Evolutionary conservation across 176 grass and related monocot species (phyloP).

Genomic region (Paspalum vaginatum): DNA sequence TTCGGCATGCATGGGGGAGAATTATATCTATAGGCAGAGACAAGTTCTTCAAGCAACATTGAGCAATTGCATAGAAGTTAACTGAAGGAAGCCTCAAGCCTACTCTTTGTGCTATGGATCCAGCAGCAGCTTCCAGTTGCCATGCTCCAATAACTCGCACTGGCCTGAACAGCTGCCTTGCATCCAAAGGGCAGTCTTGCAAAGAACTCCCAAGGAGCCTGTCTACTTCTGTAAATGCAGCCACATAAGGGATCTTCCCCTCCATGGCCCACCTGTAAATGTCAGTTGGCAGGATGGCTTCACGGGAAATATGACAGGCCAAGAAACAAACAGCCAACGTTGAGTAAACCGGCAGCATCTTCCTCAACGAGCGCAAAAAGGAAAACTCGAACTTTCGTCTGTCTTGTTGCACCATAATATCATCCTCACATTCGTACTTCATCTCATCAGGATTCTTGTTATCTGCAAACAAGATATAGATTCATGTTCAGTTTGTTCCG

Average conservation of each 20-base stretch:
- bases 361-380: constrained; percentile 64
- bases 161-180: constrained; percentile 72
- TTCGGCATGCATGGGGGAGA: constrained; percentile 61
- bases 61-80: constrained; percentile 84
- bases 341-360: constrained; percentile 72
- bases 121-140: constrained; percentile 72
- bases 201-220: constrained; percentile 55
- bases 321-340: constrained; percentile 75
- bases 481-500: background rate
- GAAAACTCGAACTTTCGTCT: constrained; percentile 43
- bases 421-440: constrained; percentile 30
- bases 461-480: constrained; percentile 40
- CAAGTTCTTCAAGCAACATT: constrained; percentile 63
- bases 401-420: constrained; percentile 24
- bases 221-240: constrained; percentile 65
- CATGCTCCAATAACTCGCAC: constrained; percentile 66
- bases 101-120: constrained; percentile 65
- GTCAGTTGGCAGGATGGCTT: constrained; percentile 72
- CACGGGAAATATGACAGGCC: constrained; percentile 73
- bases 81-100: constrained; percentile 71
- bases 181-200: constrained; percentile 57
- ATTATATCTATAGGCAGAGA: constrained; percentile 61
- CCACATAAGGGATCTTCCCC: constrained; percentile 73
- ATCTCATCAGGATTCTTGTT: constrained; percentile 22
- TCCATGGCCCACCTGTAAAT: constrained; percentile 75